Evolutionary conservation across 1,284 basidiomycete genomes (phyloP).

Genomic region (Tilletia indica): DNA sequence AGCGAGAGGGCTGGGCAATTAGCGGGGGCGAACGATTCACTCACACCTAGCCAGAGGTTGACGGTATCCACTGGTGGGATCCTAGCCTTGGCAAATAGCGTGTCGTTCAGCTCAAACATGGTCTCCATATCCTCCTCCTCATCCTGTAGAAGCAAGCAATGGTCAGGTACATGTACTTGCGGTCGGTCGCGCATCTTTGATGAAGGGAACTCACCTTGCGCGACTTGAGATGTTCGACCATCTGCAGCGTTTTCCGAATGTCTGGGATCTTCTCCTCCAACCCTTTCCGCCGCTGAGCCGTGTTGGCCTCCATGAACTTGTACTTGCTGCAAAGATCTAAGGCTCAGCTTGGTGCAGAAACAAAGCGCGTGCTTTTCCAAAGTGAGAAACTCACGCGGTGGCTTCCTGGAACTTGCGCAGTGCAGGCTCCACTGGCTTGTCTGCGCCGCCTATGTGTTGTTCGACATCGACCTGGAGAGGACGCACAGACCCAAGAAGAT

Average conservation of each 20-base stretch:
- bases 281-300: constrained; percentile 73
- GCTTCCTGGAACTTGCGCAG: constrained; percentile 87
- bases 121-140: constrained; percentile 69
- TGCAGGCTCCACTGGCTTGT: constrained; percentile 74
- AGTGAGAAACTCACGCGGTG: constrained; percentile 67
- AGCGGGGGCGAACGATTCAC: constrained; percentile 21
- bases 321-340: constrained; percentile 72
- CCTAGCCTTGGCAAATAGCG: constrained; percentile 85
- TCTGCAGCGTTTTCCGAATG: constrained; percentile 84
- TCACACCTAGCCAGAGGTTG: constrained; percentile 91
- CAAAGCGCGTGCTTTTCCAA: background rate
- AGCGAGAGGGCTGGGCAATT: background rate
- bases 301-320: constrained; percentile 91
- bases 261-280: constrained; percentile 95
- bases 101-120: constrained; percentile 94
- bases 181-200: too few relatives aligned
- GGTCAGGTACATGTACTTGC: too few relatives aligned
- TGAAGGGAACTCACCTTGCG: constrained; percentile 54
- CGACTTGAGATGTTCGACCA: constrained; percentile 73
- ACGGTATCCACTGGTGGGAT: constrained; percentile 83
- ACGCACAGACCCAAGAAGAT: too few relatives aligned
- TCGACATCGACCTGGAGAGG: constrained; percentile 72
- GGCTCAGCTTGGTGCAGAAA: background rate
- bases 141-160: constrained; percentile 29
- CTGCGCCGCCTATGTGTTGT: constrained; percentile 76